These are phyloP conservation scores for Stenocarpella maydis DNA, from an alignment of 2,329 filamentous ascomycete genomes.

Conservation along the genomic window DNA sequence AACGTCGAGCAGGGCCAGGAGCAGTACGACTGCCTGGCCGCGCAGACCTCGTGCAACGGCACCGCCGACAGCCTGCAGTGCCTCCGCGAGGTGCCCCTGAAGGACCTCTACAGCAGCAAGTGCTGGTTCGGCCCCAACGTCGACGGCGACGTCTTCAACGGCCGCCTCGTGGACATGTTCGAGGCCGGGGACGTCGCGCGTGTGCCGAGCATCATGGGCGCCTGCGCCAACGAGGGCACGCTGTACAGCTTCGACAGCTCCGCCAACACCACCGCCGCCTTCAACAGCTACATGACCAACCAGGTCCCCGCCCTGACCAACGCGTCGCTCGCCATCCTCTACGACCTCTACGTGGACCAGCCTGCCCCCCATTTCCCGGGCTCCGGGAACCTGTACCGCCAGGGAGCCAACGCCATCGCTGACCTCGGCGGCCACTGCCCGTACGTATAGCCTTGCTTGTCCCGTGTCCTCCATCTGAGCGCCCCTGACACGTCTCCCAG, in stretches of 20 bases:
- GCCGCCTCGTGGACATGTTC: constrained; percentile 18
- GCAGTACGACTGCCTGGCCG: constrained; percentile 7
- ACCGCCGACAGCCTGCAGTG: constrained; percentile 9
- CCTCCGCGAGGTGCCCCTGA: background rate
- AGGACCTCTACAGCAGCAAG: constrained; percentile 14
- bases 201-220: constrained; percentile 20
- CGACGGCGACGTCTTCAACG: constrained; percentile 3
- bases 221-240: constrained; percentile 20
- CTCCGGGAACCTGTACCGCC: background rate
- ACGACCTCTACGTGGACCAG: constrained; percentile 14
- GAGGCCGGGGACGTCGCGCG: background rate
- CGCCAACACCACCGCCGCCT: background rate
- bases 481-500: background rate
- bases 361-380: background rate
- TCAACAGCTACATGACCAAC: background rate
- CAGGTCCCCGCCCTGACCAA: constrained; percentile 17
- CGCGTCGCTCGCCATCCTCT: constrained; percentile 5
- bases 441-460: background rate
- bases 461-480: too few species aligned
- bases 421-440: constrained; percentile 17
- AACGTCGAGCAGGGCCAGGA: constrained; percentile 3
- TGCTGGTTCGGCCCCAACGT: constrained; percentile 23
- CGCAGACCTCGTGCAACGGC: constrained; percentile 5
- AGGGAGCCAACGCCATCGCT: constrained; percentile 18
- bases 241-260: constrained; percentile 25